Evolutionary conservation across 108 stramenopile species (phyloP), one percentile per base, ranked within the genome.

Genomic region (Licmophora abbreviata): DNA sequence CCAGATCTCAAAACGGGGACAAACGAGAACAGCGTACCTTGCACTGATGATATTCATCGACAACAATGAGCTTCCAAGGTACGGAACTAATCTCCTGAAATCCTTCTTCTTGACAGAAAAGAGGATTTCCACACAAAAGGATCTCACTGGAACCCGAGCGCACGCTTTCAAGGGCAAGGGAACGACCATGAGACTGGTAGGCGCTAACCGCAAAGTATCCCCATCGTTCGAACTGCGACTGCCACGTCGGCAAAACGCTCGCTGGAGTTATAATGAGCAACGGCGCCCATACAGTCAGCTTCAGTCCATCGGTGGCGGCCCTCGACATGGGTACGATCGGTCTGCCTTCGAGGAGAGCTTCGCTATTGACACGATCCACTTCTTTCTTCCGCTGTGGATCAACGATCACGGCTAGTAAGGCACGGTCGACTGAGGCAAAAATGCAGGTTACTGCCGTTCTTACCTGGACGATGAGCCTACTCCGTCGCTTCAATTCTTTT

Each of bases 11-110:
- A 6, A 0, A 15, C 21, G 40, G 11, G 28, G 41, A 24, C 34
- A 29, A 44, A 54, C 21, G n/a, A 23, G 61, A 41, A 29, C 40
- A 37, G 33, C 69, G 64, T 48, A 87, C n/a, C n/a, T n/a, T 93
- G 49, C 62, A 89, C 23, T 76, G 79, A 46, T 93, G 92, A 47
- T 68, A 86, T 48, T 93, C 92, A 52, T 93, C 92, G 24, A 88
- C 70, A 29, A 93, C 59, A 12, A 87, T 56, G 14, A 89, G 67
- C 48, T 79, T 88, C 92, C 92, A 93, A 28, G 59, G 34, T 24
- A 84, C 43, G 8, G 27, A 42, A 1, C 58, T 42, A 23, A 85
- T 29, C 3, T 29, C 48, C 14, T 15, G 15, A 25, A 73, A 74
- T 35, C 73, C 66, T 26, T 43, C 35, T 9, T 45, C 51, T 42